These are phyloP conservation scores for Lumnitzera littorea DNA, from an alignment of 345 rosid species.

Conservation along the genomic window DNA sequence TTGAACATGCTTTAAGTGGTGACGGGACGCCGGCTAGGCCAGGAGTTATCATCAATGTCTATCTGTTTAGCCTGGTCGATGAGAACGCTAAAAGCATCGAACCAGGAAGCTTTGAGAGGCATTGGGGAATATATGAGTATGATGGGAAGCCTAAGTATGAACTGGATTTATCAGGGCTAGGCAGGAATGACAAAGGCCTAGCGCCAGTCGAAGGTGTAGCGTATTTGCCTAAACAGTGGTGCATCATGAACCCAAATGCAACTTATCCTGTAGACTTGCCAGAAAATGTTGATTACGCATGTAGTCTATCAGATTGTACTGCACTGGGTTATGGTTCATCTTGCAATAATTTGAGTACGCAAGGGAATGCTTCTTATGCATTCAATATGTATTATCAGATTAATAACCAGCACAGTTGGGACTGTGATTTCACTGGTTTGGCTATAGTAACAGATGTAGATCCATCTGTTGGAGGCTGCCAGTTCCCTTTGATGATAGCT, in stretches of 20 bases:
- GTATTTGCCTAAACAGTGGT: slow-evolving; percentile 51
- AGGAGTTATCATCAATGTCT: slow-evolving; percentile 40
- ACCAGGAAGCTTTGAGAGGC: slow-evolving; percentile 66
- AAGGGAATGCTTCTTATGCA: slow-evolving; percentile 78
- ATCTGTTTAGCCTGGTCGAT: slow-evolving; percentile 58
- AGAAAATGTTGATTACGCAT: slow-evolving; percentile 51
- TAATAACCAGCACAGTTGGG: slow-evolving; percentile 45
- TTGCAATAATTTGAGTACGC: slow-evolving; percentile 42
- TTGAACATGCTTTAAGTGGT: slow-evolving; percentile 43
- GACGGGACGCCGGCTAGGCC: slow-evolving; percentile 56
- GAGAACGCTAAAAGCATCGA: slow-evolving; percentile 58
- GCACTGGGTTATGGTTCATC: slow-evolving; percentile 70
- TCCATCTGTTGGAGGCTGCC: slow-evolving; percentile 57
- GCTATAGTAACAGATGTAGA: slow-evolving; percentile 41
- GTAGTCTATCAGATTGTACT: slow-evolving; percentile 68
- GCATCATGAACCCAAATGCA: slow-evolving; percentile 41
- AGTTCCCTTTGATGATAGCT: slow-evolving; percentile 63
- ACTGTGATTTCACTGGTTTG: slow-evolving; percentile 66
- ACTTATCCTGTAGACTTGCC: slow-evolving; percentile 31
- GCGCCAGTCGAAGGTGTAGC: slow-evolving; percentile 49
- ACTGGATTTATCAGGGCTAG: slow-evolving; percentile 39
- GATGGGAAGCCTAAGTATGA: slow-evolving; percentile 66
- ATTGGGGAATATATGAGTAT: slow-evolving; percentile 62
- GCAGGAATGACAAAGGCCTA: slow-evolving; percentile 23
- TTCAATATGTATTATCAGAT: slow-evolving; percentile 81